Base-by-base conservation (phyloP, 768 basidiomycete genomes). In the Phanerodontia chrysosporium region DNA sequence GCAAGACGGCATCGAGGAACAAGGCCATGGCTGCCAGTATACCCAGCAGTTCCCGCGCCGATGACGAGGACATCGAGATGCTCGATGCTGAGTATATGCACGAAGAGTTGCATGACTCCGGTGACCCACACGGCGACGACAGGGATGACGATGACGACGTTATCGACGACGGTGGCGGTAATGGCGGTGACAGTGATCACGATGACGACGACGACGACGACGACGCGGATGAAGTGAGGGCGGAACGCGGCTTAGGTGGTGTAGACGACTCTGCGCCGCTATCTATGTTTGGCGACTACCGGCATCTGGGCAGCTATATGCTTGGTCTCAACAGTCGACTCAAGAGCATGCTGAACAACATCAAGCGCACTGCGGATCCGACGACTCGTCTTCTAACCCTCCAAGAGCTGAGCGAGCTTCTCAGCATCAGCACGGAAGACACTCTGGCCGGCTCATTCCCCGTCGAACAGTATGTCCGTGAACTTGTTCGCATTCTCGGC, bases 391-490 rank as follows among this genome's bases (percentile, higher is more conserved):
- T 98, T 28, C 75, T 93, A 45, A 95, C 95, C 4, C 76, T 99
- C 28, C 95, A 98, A 69, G 96, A 99, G 67, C 82, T 97, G 54
- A 94, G 92, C 75, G 96, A 98, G 70, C 73, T 98, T 32, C 84
- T 99, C 57, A 91, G 92, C 61, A 95, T 98, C 75, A 93, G 92
- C 73, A 98, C 94, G 1, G 96, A 98, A 74, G 97, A 99, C 70
- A 98, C 95, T 7, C 78, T 99, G 48, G 90, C 92, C 9, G 94
- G 94, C 44, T 95, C 91, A n/a, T 96, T 99, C 76, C 91, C 90
- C 63, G 88, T 95, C 22, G 95, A 96, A 66, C 83, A 86, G 35
- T 98, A 92, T 70, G 92, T 95, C 29, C 85, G 87, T 65, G 96
- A 97, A 71, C 81, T 99, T 39, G 88, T 99, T 61, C 86, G 86